Percentiles rank a stretch among this genome's conserved stretches.
These are phyloP conservation scores for Dichotomocladium elegans DNA, from an alignment of 371 early-diverging fungal genomes.

Conservation along the genomic window DNA sequence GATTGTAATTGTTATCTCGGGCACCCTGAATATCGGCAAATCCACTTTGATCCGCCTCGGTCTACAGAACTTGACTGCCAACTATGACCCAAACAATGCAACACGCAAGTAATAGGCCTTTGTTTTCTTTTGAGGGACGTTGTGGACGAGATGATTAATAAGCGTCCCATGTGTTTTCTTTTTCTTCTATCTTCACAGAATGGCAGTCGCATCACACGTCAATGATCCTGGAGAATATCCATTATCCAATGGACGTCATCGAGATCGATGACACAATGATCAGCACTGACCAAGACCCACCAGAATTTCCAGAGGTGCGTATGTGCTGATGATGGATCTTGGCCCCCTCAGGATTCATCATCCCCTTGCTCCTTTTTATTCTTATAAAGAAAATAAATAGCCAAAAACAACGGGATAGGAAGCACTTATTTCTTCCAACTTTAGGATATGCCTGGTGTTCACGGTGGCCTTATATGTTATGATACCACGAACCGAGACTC, in stretches of 20 bases:
- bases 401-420: too few relatives aligned
- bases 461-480: constrained; percentile 39
- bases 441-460: constrained; percentile 19
- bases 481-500: constrained; percentile 28
- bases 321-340: too few relatives aligned
- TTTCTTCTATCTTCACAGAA: constrained; percentile 14
- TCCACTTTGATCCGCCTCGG: constrained; percentile 35
- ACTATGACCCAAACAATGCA: constrained; percentile 20
- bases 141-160: too few relatives aligned
- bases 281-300: constrained; percentile 18
- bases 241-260: constrained; percentile 24
- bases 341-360: too few relatives aligned
- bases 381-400: too few relatives aligned
- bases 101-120: constrained; percentile 13
- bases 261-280: constrained; percentile 23
- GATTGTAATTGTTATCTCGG: constrained; percentile 26
- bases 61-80: constrained; percentile 20
- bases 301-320: constrained; percentile 25
- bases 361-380: neutral
- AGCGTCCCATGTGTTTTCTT: constrained; percentile 2
- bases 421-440: neutral
- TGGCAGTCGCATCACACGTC: constrained; percentile 23
- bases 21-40: constrained; percentile 31
- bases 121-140: too few relatives aligned
- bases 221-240: constrained; percentile 14